phyloP scores from a whole-genome alignment of 2,329 filamentous ascomycete genomes.

The Alternaria gansuensis region DNA sequence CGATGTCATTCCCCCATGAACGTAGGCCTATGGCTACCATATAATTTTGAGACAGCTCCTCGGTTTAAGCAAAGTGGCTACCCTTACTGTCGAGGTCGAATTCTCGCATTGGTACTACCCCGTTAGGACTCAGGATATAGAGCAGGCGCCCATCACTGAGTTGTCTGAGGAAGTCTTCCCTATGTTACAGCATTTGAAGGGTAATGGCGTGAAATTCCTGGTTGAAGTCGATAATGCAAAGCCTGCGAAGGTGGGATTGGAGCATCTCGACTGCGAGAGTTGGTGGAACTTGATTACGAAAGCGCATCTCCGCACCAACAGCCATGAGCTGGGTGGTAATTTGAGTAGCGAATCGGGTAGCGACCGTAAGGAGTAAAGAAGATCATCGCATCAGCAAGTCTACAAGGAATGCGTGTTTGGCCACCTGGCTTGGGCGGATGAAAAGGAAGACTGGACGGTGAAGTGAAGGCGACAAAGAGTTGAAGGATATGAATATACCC shows the following conservation, averaged over 20 bases:
- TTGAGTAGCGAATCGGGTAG: no score
- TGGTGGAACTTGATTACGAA: background rate
- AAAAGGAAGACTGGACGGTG: no score
- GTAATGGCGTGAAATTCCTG: background rate
- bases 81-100: background rate
- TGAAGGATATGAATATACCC: no score
- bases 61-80: background rate
- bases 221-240: background rate
- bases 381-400: no score
- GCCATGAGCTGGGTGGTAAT: no score
- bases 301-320: background rate
- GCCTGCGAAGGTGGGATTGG: background rate
- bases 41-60: background rate
- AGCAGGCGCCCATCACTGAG: accelerated
- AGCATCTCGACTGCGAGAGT: background rate
- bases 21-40: no score
- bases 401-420: no score
- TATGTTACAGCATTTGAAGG: background rate
- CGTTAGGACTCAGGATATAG: background rate
- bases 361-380: no score
- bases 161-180: background rate
- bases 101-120: background rate
- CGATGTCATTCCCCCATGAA: no score
- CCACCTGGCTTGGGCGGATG: no score
- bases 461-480: no score